Conservation (phyloP, 1,284 basidiomycete species). For the Moniliella sp. region DNA sequence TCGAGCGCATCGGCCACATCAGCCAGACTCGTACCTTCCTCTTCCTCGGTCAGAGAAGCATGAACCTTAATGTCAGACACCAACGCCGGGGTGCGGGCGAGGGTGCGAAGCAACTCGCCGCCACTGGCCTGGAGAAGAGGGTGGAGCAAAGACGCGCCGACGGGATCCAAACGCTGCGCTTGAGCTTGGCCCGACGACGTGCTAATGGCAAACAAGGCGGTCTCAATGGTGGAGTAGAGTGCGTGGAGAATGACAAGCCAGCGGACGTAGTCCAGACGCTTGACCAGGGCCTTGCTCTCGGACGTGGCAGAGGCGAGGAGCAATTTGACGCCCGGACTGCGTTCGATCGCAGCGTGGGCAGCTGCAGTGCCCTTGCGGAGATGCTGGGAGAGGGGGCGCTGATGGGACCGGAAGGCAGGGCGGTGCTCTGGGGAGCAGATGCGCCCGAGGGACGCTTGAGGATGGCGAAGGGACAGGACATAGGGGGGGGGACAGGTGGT, state of each 20-base stretch:
- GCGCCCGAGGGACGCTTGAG: too few species aligned
- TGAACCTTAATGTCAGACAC: constrained; percentile 7
- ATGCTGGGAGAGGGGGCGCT: background rate
- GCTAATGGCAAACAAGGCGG: too few species aligned
- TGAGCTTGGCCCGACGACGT: too few species aligned
- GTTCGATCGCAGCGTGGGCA: background rate
- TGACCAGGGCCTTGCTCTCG: constrained; percentile 1
- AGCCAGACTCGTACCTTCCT: constrained; percentile 3
- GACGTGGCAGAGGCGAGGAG: background rate
- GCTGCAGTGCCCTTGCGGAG: background rate
- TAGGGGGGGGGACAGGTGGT: too few species aligned
- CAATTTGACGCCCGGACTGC: background rate
- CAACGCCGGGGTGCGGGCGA: constrained; percentile 4
- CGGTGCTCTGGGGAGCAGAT: too few species aligned
- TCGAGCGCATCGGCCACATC: constrained; percentile 4
- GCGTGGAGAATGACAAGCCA: constrained; percentile 14
- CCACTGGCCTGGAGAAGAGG: constrained; percentile 1
- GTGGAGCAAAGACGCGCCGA: background rate
- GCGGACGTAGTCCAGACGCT: constrained; percentile 9
- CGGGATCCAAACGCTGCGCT: background rate
- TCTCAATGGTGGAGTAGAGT: constrained; percentile 6
- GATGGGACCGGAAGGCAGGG: too few species aligned
- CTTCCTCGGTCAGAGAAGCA: constrained; percentile 1
- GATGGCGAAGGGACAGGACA: too few species aligned
- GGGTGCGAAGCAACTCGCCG: constrained; percentile 1